Percentiles rank a stretch among this genome's conserved stretches.
Evolutionary conservation across 164 flowering plant genomes (phyloP).

Genomic region (Vitis riparia): DNA sequence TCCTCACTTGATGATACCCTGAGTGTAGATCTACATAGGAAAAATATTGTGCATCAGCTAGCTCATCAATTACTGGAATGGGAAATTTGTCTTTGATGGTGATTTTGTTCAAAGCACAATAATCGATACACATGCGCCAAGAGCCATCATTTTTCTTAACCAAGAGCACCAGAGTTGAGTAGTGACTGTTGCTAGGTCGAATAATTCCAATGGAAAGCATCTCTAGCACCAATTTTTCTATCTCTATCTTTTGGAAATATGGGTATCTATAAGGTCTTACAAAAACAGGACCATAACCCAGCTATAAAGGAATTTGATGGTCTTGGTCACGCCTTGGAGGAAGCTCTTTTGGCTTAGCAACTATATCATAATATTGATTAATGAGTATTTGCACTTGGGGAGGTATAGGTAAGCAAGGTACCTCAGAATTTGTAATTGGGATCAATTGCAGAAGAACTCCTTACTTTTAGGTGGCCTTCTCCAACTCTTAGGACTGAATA

Average conservation of each 20-base stretch:
- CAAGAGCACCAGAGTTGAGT: neutral
- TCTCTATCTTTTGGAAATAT: neutral
- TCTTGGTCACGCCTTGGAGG: neutral
- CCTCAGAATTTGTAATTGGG: too few species aligned
- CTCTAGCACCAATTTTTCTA: neutral
- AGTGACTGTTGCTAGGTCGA: neutral
- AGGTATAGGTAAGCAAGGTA: too few species aligned
- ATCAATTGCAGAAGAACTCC: too few species aligned
- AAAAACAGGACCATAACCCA: neutral
- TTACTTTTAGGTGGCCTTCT: too few species aligned
- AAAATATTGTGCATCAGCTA: neutral
- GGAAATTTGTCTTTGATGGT: constrained; percentile 5
- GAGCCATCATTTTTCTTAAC: neutral
- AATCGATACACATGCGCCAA: neutral
- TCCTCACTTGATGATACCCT: neutral
- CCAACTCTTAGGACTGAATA: too few species aligned
- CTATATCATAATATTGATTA: too few species aligned
- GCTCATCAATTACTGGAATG: neutral
- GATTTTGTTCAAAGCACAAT: neutral
- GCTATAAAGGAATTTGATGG: neutral
- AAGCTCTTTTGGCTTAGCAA: too few species aligned
- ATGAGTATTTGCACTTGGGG: too few species aligned
- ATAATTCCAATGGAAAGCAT: neutral
- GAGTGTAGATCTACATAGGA: neutral
- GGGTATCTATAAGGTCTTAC: neutral